phyloP scores from a whole-genome alignment of 202 grass and related monocot genomes.

The Bolboschoenoplectus hybrid region DNA sequence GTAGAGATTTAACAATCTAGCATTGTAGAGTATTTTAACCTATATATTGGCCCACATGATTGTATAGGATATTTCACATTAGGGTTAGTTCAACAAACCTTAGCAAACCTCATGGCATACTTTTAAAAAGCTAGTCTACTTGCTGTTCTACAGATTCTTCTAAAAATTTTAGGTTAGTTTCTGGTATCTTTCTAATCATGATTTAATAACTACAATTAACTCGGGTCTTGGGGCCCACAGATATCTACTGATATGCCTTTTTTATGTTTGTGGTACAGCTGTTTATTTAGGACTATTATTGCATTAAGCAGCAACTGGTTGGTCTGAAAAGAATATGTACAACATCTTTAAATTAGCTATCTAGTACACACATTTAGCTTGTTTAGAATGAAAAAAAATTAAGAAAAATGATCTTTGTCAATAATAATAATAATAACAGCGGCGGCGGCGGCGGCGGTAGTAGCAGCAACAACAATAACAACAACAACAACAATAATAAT shows the following conservation, averaged over 20 bases:
- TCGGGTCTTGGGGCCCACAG: background rate
- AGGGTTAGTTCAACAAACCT: constrained; percentile 33
- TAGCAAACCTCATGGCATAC: constrained; percentile 19
- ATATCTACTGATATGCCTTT: background rate
- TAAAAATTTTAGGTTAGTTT: constrained; percentile 20
- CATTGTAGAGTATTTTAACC: background rate
- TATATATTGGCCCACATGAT: background rate
- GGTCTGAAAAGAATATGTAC: constrained; percentile 13
- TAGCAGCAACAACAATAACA: too few relatives aligned
- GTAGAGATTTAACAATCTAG: background rate
- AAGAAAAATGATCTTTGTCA: background rate
- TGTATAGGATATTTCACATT: background rate
- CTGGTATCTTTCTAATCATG: background rate
- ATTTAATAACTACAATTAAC: constrained; percentile 23
- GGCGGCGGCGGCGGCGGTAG: too few relatives aligned
- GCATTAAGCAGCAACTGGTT: constrained; percentile 7
- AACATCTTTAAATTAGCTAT: background rate
- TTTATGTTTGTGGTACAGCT: constrained; percentile 17
- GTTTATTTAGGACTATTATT: background rate
- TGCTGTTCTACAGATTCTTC: constrained; percentile 26
- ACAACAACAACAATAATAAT: too few relatives aligned
- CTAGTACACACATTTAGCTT: background rate
- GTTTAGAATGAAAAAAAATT: background rate
- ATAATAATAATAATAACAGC: too few relatives aligned
- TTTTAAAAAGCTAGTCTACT: constrained; percentile 32